These are phyloP conservation scores for Moesziomyces globuligerus DNA, from an alignment of 1,284 basidiomycete genomes.

Conservation along the genomic window DNA sequence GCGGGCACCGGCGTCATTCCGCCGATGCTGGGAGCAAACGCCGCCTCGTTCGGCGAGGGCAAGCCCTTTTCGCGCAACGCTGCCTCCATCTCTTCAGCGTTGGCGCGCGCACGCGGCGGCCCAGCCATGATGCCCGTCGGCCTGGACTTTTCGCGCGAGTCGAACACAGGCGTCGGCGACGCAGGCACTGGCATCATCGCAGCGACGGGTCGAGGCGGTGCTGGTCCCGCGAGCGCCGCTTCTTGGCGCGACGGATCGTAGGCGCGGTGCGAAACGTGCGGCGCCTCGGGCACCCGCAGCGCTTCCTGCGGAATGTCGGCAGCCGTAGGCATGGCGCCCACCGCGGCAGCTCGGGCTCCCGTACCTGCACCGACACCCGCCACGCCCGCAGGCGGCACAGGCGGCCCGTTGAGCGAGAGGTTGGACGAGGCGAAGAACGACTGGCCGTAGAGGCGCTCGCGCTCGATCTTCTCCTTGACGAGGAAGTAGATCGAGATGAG, in stretches of 20 bases:
- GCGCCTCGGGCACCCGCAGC: constrained; percentile 59
- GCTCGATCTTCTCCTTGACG: constrained; percentile 91
- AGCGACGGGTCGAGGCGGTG: constrained; percentile 24
- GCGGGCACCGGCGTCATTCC: constrained; percentile 23
- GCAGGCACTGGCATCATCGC: constrained; percentile 29
- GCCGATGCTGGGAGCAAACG: constrained; percentile 24
- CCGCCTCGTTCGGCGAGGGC: constrained; percentile 32
- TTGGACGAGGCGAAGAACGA: constrained; percentile 94
- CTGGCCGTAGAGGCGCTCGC: constrained; percentile 90
- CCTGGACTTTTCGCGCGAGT: constrained; percentile 64
- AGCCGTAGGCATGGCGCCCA: constrained; percentile 59
- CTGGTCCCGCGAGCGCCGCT: constrained; percentile 26
- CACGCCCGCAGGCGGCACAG: constrained; percentile 25
- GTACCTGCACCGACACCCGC: constrained; percentile 14
- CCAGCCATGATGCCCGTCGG: constrained; percentile 62
- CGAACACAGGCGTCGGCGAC: constrained; percentile 64
- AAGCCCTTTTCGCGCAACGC: constrained; percentile 51
- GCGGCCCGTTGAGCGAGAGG: constrained; percentile 69
- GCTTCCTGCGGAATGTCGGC: constrained; percentile 66
- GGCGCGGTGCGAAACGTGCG: constrained; percentile 58
- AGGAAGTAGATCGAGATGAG: constrained; percentile 96
- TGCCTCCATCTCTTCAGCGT: constrained; percentile 62
- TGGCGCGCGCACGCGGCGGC: constrained; percentile 60
- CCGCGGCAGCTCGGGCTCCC: constrained; percentile 14
- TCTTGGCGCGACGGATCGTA: constrained; percentile 48